Evolutionary conservation across 345 rosid genomes (phyloP).

Genomic region (Brassica carinata): DNA sequence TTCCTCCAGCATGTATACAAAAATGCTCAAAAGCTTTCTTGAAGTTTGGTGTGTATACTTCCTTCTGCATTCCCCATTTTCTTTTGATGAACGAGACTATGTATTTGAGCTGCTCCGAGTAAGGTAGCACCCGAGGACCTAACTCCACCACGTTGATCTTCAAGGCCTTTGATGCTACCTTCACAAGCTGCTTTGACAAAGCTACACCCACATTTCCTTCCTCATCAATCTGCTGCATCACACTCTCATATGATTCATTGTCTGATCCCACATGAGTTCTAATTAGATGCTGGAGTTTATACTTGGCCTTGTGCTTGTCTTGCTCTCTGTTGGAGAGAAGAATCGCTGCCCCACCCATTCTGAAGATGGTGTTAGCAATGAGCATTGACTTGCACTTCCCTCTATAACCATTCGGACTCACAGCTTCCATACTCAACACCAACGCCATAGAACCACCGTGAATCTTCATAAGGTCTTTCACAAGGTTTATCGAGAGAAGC

Average conservation of each 20-base stretch:
- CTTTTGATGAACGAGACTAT: neutral
- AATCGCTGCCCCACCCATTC: neutral
- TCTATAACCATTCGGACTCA: neutral
- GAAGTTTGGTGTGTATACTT: neutral
- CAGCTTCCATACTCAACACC: neutral
- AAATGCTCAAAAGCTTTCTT: slow-evolving; percentile 1
- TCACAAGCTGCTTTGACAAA: neutral
- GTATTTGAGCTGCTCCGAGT: neutral
- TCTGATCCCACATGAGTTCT: neutral
- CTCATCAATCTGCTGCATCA: neutral
- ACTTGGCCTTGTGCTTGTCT: neutral
- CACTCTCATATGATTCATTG: slow-evolving; percentile 1
- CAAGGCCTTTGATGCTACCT: neutral
- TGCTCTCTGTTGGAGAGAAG: neutral
- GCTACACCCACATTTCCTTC: neutral
- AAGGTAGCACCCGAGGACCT: neutral
- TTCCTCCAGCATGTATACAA: neutral
- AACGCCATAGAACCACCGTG: neutral
- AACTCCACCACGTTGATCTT: neutral
- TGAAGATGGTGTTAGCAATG: neutral
- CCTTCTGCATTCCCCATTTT: neutral
- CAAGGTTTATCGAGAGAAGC: neutral
- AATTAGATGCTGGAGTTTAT: neutral
- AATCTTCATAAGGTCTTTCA: neutral
- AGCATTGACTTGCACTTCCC: neutral